These are phyloP conservation scores for Gnaphalium uliginosum DNA, from an alignment of 129 eudicot genomes.

Conservation along the genomic window DNA sequence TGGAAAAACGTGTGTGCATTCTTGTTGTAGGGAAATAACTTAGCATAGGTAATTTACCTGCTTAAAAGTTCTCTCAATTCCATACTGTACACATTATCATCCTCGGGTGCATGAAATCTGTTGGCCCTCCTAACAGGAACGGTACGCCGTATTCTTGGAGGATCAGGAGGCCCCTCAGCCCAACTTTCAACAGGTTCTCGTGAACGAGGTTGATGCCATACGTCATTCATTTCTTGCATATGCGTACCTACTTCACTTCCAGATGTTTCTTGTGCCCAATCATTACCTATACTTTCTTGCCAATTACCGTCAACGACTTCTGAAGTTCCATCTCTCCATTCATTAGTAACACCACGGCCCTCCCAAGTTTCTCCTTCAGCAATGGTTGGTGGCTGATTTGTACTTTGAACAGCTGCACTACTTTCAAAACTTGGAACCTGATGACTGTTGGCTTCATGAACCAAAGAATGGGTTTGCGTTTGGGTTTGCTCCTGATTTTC, in stretches of 20 bases:
- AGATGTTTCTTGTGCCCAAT: conserved; percentile 49
- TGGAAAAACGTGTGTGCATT: not conserved
- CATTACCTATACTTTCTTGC: conserved; percentile 52
- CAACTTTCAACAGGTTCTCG: conserved; percentile 56
- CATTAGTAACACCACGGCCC: conserved; percentile 51
- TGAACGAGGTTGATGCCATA: conserved; percentile 54
- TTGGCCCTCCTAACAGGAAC: conserved; percentile 63
- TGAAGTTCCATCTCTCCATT: conserved; percentile 43
- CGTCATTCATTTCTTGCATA: conserved; percentile 45
- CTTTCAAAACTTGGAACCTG: conserved; percentile 41
- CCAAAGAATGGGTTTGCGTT: conserved; percentile 30
- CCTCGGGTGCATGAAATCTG: conserved; percentile 93
- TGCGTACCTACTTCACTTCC: conserved; percentile 43
- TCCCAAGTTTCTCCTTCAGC: conserved; percentile 48
- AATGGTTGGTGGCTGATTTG: conserved; percentile 35
- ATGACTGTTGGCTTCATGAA: conserved; percentile 42
- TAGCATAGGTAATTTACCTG: conserved; percentile 49
- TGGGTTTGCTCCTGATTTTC: conserved; percentile 40
- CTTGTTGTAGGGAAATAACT: not conserved
- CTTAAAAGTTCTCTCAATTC: conserved; percentile 97
- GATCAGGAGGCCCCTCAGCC: conserved; percentile 69
- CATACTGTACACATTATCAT: conserved; percentile 96
- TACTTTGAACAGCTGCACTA: conserved; percentile 38
- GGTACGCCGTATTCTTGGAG: conserved; percentile 61
- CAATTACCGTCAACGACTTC: conserved; percentile 30